A percentile compares a stretch with the other conserved stretches of the same genome.
Conservation (phyloP, 148 eudicot genomes). For the Rhododendron griersonianum region DNA sequence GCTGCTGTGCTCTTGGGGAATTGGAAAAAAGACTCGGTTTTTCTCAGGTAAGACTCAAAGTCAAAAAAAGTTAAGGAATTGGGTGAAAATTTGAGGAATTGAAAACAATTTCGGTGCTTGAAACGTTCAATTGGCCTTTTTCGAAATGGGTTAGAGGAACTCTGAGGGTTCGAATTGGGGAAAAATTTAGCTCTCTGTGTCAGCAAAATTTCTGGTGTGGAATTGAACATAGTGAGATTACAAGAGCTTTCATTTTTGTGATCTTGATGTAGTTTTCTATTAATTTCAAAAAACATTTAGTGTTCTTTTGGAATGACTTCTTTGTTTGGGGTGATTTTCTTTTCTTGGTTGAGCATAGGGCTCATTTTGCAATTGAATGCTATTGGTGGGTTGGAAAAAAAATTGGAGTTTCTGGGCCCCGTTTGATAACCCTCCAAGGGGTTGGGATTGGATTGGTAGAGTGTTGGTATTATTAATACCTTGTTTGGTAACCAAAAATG, state of each 20-base stretch:
- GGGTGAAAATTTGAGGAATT: not conserved
- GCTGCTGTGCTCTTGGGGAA: slow-evolving; percentile 7
- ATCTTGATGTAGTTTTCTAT: not conserved
- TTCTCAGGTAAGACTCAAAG: slow-evolving; percentile 26
- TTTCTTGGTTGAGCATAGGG: not conserved
- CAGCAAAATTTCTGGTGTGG: not conserved
- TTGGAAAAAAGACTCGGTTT: slow-evolving; percentile 19
- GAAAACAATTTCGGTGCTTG: not conserved
- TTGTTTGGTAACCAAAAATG: too few relatives aligned
- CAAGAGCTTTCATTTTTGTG: not conserved
- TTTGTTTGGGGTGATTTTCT: not conserved
- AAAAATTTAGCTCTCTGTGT: not conserved
- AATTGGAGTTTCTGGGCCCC: not conserved
- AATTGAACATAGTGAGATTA: not conserved
- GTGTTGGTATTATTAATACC: too few relatives aligned
- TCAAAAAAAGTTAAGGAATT: not conserved
- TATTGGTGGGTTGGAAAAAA: too few relatives aligned
- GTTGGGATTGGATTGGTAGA: too few relatives aligned
- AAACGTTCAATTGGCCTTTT: not conserved
- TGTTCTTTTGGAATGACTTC: not conserved
- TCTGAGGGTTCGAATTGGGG: not conserved
- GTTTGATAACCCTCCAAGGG: too few relatives aligned
- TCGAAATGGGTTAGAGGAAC: not conserved
- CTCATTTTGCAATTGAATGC: not conserved
- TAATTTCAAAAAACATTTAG: too few relatives aligned